Evolutionary conservation across 2,329 filamentous ascomycete species (phyloP).

Genomic region (Furcasterigmium sp.): DNA sequence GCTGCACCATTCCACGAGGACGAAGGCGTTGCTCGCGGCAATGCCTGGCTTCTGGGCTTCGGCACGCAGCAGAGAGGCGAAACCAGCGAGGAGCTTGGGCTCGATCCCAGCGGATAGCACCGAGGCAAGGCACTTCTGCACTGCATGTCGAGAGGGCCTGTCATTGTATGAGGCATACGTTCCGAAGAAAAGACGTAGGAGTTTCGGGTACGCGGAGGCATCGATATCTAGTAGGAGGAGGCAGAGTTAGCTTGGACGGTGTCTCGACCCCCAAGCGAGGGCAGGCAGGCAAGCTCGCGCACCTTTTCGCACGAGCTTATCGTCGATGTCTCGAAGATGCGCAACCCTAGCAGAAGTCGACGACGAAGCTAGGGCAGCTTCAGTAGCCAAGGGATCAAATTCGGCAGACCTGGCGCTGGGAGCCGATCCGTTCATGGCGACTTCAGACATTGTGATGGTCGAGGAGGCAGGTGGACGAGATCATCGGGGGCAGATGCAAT

Average conservation of each 20-base stretch:
- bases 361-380: constrained; percentile 52
- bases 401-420: constrained; percentile 25
- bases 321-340: constrained; percentile 50
- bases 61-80: constrained; percentile 61
- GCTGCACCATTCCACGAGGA: constrained; percentile 85
- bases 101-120: constrained; percentile 56
- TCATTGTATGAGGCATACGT: constrained; percentile 88
- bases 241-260: constrained; percentile 4
- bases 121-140: constrained; percentile 71
- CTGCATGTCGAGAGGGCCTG: constrained; percentile 74
- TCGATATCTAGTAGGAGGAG: constrained; percentile 34
- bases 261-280: no score
- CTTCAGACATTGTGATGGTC: constrained; percentile 42
- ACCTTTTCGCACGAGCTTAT: constrained; percentile 52
- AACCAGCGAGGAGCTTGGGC: constrained; percentile 52
- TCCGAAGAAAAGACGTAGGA: constrained; percentile 73
- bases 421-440: constrained; percentile 28
- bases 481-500: not conserved
- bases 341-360: constrained; percentile 53
- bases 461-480: not conserved
- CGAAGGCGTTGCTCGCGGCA: constrained; percentile 76
- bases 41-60: constrained; percentile 76
- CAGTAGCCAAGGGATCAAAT: constrained; percentile 45
- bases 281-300: no score
- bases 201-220: constrained; percentile 39